Percentiles rank a stretch among this genome's conserved stretches.
Conservation (phyloP, 768 basidiomycete species). For the Hirschioporus abietinus region DNA sequence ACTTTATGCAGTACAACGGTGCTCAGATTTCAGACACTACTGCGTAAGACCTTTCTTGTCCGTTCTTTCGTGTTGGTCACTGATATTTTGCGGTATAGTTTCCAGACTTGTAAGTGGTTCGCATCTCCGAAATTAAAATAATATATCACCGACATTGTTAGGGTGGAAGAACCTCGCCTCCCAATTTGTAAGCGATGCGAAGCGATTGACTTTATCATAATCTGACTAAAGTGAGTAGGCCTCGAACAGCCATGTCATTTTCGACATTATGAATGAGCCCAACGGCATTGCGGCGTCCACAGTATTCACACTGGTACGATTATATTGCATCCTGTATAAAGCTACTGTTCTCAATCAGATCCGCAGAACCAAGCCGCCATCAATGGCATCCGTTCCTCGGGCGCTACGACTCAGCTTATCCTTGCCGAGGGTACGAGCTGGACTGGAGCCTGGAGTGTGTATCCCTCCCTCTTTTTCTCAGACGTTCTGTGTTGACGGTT, state of each 20-base stretch:
- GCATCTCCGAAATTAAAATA: conserved; percentile 6
- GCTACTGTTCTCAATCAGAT: conserved; percentile 6
- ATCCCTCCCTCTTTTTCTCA: no score
- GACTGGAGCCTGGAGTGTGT: conserved; percentile 56
- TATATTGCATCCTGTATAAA: conserved; percentile 3
- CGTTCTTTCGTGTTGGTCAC: neutral
- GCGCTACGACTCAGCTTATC: conserved; percentile 45
- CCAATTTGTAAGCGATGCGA: conserved; percentile 39
- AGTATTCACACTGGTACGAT: conserved; percentile 44
- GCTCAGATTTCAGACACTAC: conserved; percentile 43
- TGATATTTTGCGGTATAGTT: conserved; percentile 25
- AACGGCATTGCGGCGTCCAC: conserved; percentile 48
- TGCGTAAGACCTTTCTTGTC: conserved; percentile 25
- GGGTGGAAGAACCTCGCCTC: conserved; percentile 55
- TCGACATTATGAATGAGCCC: conserved; percentile 67
- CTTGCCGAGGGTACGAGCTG: conserved; percentile 38
- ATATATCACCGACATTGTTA: conserved; percentile 14
- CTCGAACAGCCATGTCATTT: conserved; percentile 46
- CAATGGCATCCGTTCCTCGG: conserved; percentile 56
- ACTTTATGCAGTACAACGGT: conserved; percentile 56
- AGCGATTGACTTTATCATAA: conserved; percentile 1
- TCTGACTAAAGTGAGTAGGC: conserved; percentile 14
- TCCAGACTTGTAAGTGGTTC: conserved; percentile 40
- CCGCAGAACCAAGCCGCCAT: conserved; percentile 55
- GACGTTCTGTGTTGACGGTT: conserved; percentile 7